phyloP scores from a whole-genome alignment of 176 grass and related monocot species.

The Aegilops bicornis region DNA sequence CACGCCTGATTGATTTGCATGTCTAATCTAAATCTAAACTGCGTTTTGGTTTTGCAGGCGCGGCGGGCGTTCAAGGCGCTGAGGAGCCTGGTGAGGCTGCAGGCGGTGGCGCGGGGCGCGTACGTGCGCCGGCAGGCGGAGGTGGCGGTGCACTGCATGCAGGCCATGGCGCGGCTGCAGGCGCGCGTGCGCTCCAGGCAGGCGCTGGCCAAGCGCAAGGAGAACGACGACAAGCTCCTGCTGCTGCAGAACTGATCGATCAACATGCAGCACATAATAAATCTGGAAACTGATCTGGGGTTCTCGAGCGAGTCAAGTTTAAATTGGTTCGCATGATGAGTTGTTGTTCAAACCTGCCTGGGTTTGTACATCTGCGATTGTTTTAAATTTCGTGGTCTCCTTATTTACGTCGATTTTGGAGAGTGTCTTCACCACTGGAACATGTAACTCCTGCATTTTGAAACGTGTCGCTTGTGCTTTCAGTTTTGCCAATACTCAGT shows the following conservation, averaged over 20 bases:
- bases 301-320: neutral
- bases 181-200: constrained; percentile 70
- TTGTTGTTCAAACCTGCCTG: neutral
- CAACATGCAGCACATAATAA: neutral
- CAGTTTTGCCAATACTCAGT: too few species aligned
- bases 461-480: too few species aligned
- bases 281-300: neutral
- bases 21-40: neutral
- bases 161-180: constrained; percentile 81
- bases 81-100: constrained; percentile 86
- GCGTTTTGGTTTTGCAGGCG: constrained; percentile 41
- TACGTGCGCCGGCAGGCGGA: constrained; percentile 84
- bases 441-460: neutral
- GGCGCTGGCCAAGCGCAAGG: constrained; percentile 35
- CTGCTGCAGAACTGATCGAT: constrained; percentile 15
- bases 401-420: neutral
- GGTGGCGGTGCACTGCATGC: constrained; percentile 86
- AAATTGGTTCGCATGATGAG: neutral
- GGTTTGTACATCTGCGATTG: neutral
- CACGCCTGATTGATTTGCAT: too few species aligned
- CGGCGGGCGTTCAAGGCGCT: constrained; percentile 79
- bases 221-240: constrained; percentile 38
- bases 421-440: neutral
- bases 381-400: neutral
- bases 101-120: constrained; percentile 83